These are phyloP conservation scores for Pythium apleroticum DNA, from an alignment of 352 stramenopile species.

Conservation along the genomic window DNA sequence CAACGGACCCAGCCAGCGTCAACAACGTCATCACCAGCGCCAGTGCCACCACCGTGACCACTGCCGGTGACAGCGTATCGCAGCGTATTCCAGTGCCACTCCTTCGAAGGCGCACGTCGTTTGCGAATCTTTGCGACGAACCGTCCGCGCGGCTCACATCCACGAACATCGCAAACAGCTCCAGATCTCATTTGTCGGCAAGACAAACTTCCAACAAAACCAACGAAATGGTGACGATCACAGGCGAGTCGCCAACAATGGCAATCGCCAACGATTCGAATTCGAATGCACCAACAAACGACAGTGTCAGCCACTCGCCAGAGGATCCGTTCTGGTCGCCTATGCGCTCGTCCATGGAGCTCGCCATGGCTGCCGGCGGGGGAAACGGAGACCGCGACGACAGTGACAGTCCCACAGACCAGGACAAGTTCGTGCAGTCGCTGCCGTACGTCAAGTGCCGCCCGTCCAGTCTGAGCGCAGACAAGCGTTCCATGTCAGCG, in stretches of 20 bases:
- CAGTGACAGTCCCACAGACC: not conserved
- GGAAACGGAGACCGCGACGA: not conserved
- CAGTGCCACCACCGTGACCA: not conserved
- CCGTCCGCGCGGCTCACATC: not conserved
- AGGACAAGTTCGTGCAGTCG: conserved; percentile 46
- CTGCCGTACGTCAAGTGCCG: conserved; percentile 70
- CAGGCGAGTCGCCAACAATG: conserved; percentile 1
- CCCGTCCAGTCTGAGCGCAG: conserved; percentile 31
- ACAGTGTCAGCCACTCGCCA: conserved; percentile 2
- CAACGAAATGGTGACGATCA: not conserved
- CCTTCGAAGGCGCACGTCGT: not conserved
- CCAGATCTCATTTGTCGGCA: not conserved
- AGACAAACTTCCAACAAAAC: not conserved
- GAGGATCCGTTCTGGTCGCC: conserved; percentile 6
- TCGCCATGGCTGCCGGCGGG: not conserved
- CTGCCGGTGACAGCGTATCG: not conserved
- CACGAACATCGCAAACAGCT: not conserved
- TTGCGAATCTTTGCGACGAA: not conserved
- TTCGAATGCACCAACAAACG: conserved; percentile 5
- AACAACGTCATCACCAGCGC: not conserved
- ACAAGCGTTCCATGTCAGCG: conserved; percentile 32
- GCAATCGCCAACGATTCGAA: conserved; percentile 4
- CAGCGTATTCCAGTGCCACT: not conserved
- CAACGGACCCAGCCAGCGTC: not conserved
- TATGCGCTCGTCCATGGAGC: conserved; percentile 5